Conservation (phyloP, 1,284 basidiomycete genomes). For the Singerocomus inundabilis region DNA sequence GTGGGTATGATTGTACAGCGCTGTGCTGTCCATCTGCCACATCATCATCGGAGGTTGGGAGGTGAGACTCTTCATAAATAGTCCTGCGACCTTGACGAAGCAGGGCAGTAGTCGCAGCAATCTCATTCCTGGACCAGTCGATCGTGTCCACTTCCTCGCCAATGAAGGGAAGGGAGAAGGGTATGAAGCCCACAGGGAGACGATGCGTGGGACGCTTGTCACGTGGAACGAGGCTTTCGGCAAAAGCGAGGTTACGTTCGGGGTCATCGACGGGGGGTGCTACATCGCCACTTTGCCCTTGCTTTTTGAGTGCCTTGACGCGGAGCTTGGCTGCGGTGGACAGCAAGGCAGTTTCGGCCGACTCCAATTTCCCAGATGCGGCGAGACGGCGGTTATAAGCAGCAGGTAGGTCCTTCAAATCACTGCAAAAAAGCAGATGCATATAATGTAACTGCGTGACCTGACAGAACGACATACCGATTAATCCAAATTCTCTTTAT, state of each 20-base stretch:
- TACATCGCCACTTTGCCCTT: conserved; percentile 23
- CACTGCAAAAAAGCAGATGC: conserved; percentile 29
- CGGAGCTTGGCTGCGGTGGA: conserved; percentile 70
- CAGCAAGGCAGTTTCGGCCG: conserved; percentile 77
- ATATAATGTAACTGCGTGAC: not conserved
- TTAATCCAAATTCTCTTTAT: conserved; percentile 91
- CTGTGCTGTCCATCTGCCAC: conserved; percentile 21
- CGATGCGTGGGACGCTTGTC: conserved; percentile 80
- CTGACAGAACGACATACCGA: conserved; percentile 39
- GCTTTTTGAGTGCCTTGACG: conserved; percentile 46
- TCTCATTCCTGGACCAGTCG: conserved; percentile 81
- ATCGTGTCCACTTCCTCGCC: conserved; percentile 90
- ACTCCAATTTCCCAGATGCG: conserved; percentile 80
- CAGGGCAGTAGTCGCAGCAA: conserved; percentile 50
- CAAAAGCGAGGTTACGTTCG: conserved; percentile 45
- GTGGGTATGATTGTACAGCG: conserved; percentile 55
- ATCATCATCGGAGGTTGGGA: conserved; percentile 14
- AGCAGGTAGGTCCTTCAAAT: conserved; percentile 83
- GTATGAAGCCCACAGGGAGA: conserved; percentile 54
- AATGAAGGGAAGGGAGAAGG: conserved; percentile 61
- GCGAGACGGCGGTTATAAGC: conserved; percentile 76
- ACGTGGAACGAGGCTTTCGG: conserved; percentile 62
- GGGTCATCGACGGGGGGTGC: conserved; percentile 32
- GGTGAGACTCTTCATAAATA: conserved; percentile 26
- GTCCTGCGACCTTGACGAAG: conserved; percentile 50